Conservation (phyloP, 148 eudicot genomes). For the Pharnaceum exiguum region DNA sequence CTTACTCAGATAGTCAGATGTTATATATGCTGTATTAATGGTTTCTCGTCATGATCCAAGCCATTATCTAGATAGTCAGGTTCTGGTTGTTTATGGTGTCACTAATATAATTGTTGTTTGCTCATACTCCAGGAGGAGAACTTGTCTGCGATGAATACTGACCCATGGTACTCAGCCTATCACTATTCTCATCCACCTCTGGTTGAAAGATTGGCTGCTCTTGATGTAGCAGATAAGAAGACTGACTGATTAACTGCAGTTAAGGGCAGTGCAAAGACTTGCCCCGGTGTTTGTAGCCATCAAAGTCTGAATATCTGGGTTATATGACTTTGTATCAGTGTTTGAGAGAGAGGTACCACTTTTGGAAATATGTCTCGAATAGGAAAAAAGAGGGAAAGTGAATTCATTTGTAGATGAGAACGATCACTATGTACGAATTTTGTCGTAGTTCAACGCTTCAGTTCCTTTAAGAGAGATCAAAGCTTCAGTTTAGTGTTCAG, state of each 20-base stretch:
- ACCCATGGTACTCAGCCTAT: constrained; percentile 97
- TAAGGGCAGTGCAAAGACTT: not conserved
- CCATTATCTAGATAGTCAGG: too few relatives aligned
- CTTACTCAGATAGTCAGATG: not conserved
- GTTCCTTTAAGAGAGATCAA: too few relatives aligned
- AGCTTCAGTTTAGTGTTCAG: not conserved
- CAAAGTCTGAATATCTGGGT: not conserved
- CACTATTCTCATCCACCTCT: constrained; percentile 97
- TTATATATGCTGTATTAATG: not conserved
- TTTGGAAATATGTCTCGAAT: not conserved
- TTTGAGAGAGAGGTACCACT: constrained; percentile 2
- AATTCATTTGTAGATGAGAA: too few relatives aligned
- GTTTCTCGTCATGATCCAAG: too few relatives aligned
- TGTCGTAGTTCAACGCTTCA: constrained; percentile 3
- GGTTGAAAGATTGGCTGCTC: constrained; percentile 83
- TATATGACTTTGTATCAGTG: constrained; percentile 2
- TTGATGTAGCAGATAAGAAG: constrained; percentile 72
- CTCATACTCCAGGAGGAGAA: constrained; percentile 73
- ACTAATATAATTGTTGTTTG: not conserved
- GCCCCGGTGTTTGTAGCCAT: constrained; percentile 2
- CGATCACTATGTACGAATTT: constrained; percentile 20
- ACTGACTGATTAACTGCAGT: constrained; percentile 29
- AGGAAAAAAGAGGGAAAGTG: constrained; percentile 4
- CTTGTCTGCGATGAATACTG: constrained; percentile 92
- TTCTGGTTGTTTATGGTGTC: too few relatives aligned